Conservation (phyloP, 768 basidiomycete genomes). For the Pleurotus eryngii region DNA sequence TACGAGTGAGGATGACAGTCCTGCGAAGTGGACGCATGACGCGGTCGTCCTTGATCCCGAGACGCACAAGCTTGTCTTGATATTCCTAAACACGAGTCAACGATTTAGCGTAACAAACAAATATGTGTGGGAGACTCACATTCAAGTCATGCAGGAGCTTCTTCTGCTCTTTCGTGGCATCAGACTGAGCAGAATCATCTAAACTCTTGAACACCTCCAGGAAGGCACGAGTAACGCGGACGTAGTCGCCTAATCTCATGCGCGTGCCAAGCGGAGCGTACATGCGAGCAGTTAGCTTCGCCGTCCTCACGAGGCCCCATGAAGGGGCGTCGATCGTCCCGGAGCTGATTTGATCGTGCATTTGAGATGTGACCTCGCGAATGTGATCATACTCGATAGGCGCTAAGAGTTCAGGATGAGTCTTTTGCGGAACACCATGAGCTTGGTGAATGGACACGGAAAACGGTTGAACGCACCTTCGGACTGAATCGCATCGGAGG, state of each 20-base stretch:
- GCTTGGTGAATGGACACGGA: constrained; percentile 5
- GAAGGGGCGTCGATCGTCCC: constrained; percentile 84
- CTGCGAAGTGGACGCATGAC: constrained; percentile 62
- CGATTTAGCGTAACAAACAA: background rate
- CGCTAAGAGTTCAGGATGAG: constrained; percentile 66
- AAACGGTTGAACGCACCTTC: constrained; percentile 37
- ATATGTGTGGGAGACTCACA: constrained; percentile 32
- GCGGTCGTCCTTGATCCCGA: constrained; percentile 84
- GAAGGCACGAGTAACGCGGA: constrained; percentile 72
- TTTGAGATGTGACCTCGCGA: constrained; percentile 52
- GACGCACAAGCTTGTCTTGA: constrained; percentile 64
- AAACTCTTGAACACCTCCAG: constrained; percentile 68
- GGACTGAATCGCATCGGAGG: constrained; percentile 63
- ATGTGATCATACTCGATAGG: constrained; percentile 65
- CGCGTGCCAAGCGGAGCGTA: constrained; percentile 86
- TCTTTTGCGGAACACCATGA: constrained; percentile 30
- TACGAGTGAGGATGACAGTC: constrained; percentile 55
- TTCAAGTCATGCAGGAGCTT: constrained; percentile 53
- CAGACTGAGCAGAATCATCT: constrained; percentile 18
- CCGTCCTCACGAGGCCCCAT: constrained; percentile 73
- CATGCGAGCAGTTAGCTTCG: constrained; percentile 74
- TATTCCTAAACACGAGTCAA: constrained; percentile 46
- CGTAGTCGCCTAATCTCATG: constrained; percentile 83
- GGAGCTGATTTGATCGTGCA: constrained; percentile 68
- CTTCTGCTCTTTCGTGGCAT: constrained; percentile 22